Conservation (phyloP, 495 filamentous ascomycete species). For the Ramalina peruviana region DNA sequence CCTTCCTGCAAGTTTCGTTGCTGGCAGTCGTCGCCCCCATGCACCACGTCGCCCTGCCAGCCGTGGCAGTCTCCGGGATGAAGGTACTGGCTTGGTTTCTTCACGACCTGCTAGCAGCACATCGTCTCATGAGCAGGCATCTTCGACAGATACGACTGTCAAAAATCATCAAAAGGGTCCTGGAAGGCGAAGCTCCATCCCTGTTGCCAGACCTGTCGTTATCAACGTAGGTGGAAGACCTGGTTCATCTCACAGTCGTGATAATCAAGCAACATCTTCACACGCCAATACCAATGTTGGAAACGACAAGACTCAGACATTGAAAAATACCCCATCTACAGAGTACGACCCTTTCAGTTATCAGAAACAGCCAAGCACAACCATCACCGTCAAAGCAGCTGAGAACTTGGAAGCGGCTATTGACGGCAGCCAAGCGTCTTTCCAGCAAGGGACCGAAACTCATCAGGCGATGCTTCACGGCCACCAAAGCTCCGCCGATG, state of each 20-base stretch:
- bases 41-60: conserved; percentile 13
- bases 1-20: conserved; percentile 15
- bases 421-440: too few relatives aligned
- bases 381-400: not conserved
- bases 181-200: not conserved
- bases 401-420: conserved; percentile 2
- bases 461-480: too few relatives aligned
- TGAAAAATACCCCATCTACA: too few relatives aligned
- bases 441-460: too few relatives aligned
- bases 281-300: not conserved
- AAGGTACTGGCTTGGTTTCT: not conserved
- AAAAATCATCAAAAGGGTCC: not conserved
- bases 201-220: not conserved
- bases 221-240: too few relatives aligned
- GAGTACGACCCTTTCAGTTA: not conserved
- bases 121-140: not conserved
- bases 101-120: not conserved
- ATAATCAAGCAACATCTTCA: too few relatives aligned
- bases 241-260: too few relatives aligned
- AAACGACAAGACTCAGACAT: too few relatives aligned
- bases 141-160: not conserved
- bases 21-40: conserved; percentile 13
- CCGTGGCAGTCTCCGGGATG: conserved; percentile 10
- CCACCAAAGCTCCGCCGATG: too few relatives aligned
- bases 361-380: not conserved